Conservation (phyloP, 352 stramenopile genomes). For the Albugo candida region DNA sequence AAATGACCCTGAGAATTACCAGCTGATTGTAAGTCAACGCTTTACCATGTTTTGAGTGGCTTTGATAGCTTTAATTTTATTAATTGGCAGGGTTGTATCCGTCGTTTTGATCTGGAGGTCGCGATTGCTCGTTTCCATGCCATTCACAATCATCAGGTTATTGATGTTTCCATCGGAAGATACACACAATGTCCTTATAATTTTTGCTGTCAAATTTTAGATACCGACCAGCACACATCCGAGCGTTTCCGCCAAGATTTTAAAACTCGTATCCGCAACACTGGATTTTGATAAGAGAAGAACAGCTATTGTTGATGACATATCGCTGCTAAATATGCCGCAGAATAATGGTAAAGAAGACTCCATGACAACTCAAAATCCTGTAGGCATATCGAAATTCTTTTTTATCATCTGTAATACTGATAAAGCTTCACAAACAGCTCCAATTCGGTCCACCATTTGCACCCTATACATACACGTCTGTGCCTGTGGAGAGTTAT, state of each 20-base stretch:
- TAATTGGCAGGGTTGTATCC: slow-evolving; percentile 26
- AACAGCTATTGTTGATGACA: slow-evolving; percentile 29
- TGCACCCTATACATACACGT: slow-evolving; percentile 33
- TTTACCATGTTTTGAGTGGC: not conserved
- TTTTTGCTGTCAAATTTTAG: not conserved
- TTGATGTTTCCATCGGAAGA: not conserved
- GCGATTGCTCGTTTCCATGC: slow-evolving; percentile 55
- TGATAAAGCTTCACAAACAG: slow-evolving; percentile 8
- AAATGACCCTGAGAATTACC: slow-evolving; percentile 24
- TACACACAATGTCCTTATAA: not conserved
- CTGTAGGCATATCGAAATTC: slow-evolving; percentile 14
- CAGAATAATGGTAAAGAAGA: slow-evolving; percentile 16
- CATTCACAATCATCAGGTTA: slow-evolving; percentile 34
- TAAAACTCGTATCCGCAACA: slow-evolving; percentile 52
- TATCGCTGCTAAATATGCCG: slow-evolving; percentile 53
- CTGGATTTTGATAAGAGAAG: slow-evolving; percentile 9
- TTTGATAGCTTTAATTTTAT: not conserved
- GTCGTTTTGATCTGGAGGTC: slow-evolving; percentile 58
- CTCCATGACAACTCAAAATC: slow-evolving; percentile 15
- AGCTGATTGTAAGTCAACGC: slow-evolving; percentile 26
- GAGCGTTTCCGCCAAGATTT: slow-evolving; percentile 40
- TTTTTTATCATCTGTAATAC: no score
- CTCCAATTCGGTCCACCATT: slow-evolving; percentile 51
- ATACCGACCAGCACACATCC: slow-evolving; percentile 19
- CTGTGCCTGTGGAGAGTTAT: slow-evolving; percentile 55